Evolutionary conservation across 352 stramenopile genomes (phyloP).

Genomic region (Phytophthora melonis): DNA sequence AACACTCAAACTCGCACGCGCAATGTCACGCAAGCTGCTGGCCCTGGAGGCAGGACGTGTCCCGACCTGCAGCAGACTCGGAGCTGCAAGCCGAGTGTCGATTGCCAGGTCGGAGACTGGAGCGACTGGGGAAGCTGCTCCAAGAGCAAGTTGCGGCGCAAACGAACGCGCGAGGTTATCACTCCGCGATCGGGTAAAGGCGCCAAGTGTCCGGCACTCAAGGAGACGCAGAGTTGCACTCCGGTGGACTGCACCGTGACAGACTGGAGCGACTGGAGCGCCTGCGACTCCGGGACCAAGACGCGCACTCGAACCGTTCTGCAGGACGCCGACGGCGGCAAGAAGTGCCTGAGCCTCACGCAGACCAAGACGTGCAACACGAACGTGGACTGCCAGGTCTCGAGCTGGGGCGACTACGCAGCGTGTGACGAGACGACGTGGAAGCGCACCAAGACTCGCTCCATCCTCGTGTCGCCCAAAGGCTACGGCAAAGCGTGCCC

Average conservation of each 20-base stretch:
- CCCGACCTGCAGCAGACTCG: conserved; percentile 43
- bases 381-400: conserved; percentile 63
- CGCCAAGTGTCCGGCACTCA: conserved; percentile 45
- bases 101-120: conserved; percentile 76
- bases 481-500: conserved; percentile 56
- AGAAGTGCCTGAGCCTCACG: conserved; percentile 46
- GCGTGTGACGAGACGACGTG: conserved; percentile 45
- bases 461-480: conserved; percentile 46
- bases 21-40: conserved; percentile 39
- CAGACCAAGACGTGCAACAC: conserved; percentile 41
- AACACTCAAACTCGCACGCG: conserved; percentile 63
- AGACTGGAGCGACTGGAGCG: conserved; percentile 54
- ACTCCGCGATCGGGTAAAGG: conserved; percentile 44
- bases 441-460: conserved; percentile 42
- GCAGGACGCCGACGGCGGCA: conserved; percentile 45
- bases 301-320: conserved; percentile 45
- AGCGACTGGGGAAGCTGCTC: conserved; percentile 47
- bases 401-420: conserved; percentile 50
- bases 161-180: conserved; percentile 49
- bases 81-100: conserved; percentile 51
- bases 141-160: conserved; percentile 41
- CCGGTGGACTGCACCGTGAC: conserved; percentile 59
- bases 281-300: conserved; percentile 52
- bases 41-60: conserved; percentile 51
- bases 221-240: conserved; percentile 45